Evolutionary conservation across 345 rosid genomes (phyloP), one percentile per base, ranked within the genome.

Genomic region (Rhodomyrtus tomentosa): DNA sequence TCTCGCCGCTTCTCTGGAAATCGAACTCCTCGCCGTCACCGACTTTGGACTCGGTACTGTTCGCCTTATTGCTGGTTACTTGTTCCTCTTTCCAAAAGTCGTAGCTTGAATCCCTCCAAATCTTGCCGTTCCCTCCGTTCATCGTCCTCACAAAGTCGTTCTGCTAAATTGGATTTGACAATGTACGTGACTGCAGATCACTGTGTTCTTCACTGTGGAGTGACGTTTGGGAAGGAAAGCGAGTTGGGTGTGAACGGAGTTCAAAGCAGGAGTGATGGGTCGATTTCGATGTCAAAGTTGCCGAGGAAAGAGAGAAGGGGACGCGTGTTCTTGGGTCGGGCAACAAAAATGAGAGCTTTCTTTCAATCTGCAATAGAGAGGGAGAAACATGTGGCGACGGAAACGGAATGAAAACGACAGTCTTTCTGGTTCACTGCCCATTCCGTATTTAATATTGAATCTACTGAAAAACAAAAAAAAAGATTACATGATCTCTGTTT

Each of bases 21-120:
- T 25, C 55, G 74, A 92, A 91, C 58, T 91, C 94, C 11, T 85
- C 85, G 49, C 85, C 27, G 25, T n/a, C 45, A 0, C 55, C 56
- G 16, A 56, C 52, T 25, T 25, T 18, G 2, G 45, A 50, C 36
- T 51, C 55, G 0, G 87, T 80, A 0, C 55, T 51, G 36, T 32
- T 82, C 6, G 55, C 58, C 58, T 85, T 25, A 42, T 58, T 83
- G 81, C 59, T 58, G 45, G 53, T 42, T 50, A 32, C 76, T 9
- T 48, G 84, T 3, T 81, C 83, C 82, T 89, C 91, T 4, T 83
- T 80, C 89, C 89, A 87, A 54, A 93, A 93, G 82, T 87, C 94
- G 84, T 90, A 90, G 85, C 96, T 94, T 32, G 95, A 86, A 24
- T 85, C 98, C 84, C 96, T 91, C 97, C 92, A 90, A 82, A 94